Evolutionary conservation across 2,329 filamentous ascomycete species (phyloP), one percentile per base, ranked within the genome.

Genomic region (Thermothelomyces thermophilus): DNA sequence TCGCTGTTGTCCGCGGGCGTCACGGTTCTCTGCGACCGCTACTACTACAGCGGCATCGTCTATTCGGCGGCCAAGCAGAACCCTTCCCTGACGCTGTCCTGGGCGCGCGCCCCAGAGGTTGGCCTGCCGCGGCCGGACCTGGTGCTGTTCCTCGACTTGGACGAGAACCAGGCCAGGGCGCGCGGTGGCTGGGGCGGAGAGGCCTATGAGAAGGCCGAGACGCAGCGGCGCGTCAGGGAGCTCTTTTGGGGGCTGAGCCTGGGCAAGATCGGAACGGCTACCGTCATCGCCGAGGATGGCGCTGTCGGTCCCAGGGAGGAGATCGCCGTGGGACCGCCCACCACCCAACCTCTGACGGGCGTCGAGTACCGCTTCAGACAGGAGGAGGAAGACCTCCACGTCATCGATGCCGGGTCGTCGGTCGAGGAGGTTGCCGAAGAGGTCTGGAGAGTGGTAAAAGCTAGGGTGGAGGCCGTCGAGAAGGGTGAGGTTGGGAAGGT

Each of bases 11-110:
- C 73, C 1, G 66, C 73, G 1, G 90, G 91, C 8, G 83, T 76
- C 17, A 93, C 82, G 0, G 76, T 98, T 28, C 74, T 98, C 34
- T 83, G 91, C 58, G 93, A 98, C 68, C 83, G 93, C 41, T 98
- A 97, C 71, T 95, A 94, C 66, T 91, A 95, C 72, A 93, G 87
- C 17, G 93, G 93, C 47, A 87, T 90, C 50, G 89, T 96, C 43
- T 98, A 97, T 71, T 89, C 84, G 20, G 88, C 89, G 0, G 91
- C 93, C 3, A 97, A 97, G 65, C 74, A 80, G 39, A 88, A 87
- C 58, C 79, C 83, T 0, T 67, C 73, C 2, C 75, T 96, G 11
- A 72, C 77, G 0, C 73, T 96, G 0, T 69, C 77, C 0, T 98
- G 93, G 90, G 90, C 89, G 7, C 83, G 87, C 58, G 77, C 82